Evolutionary conservation across 768 basidiomycete species (phyloP), one percentile per base, ranked within the genome.

Genomic region (Termitomyces sp.): DNA sequence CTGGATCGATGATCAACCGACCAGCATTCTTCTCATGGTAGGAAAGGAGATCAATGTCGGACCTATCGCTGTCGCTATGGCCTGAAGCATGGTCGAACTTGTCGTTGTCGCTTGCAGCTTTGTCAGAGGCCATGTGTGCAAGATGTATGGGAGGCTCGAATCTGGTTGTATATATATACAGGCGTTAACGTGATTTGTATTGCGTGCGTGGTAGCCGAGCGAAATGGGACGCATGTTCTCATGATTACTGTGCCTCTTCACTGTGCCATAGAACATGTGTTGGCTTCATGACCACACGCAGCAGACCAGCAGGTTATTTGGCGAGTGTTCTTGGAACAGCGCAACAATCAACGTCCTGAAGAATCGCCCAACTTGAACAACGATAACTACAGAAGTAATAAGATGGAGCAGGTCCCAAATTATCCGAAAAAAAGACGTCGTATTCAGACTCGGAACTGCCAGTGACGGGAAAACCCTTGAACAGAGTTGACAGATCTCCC

Each of bases 11-110:
- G 51, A 87, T 82, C 42, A 87, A 70, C 20, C 85, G 75, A 10
- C 86, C 86, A 0, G 83, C 84, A 58, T 74, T 72, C 12, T 75
- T 67, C 60, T 87, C 84, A 48, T 86, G 84, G 57, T 82, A 83
- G 6, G 73, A 69, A 26, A 70, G 63, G 30, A 75, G 67, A 56
- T 75, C 71, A 46, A 75, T 62, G 18, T 71, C 66, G 7, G 69
- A 66, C 13, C 20, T 49, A 42, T 62, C 60, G 58, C 60, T 64
- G 43, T 57, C 34, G 50, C 62, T 64, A 33, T 57, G 53, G 13
- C 53, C 39, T 5, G 67, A 66, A 45, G 51, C 65, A 24, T 58
- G 59, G 36, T 62, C 65, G 2, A 55, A 54, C 48, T 65, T 67
- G 26, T 68, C 65, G 46, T 47, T 59, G 44, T 66, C 63, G 27